Conservation (phyloP, 2,329 filamentous ascomycete genomes). For the Aspergillus luchuensis region DNA sequence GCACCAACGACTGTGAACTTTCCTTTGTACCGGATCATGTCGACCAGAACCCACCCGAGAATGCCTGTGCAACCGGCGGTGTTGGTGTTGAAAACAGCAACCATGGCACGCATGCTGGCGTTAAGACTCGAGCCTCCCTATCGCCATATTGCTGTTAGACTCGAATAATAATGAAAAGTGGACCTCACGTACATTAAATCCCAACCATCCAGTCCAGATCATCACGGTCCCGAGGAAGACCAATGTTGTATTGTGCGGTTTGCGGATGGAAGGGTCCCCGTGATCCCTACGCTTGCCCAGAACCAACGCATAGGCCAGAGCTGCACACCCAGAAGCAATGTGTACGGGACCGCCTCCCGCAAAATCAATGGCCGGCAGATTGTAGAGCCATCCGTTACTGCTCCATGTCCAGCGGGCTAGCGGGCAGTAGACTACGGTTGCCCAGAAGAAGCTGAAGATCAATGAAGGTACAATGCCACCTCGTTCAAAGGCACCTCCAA, state of each 20-base stretch:
- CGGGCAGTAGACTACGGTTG: constrained; percentile 71
- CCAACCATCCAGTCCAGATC: constrained; percentile 57
- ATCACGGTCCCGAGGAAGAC: constrained; percentile 67
- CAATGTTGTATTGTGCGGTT: constrained; percentile 72
- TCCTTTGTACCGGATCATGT: constrained; percentile 54
- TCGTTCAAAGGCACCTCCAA: constrained; percentile 65
- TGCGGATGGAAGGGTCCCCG: constrained; percentile 51
- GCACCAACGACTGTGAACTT: constrained; percentile 59
- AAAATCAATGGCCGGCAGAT: constrained; percentile 71
- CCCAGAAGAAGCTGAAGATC: constrained; percentile 72
- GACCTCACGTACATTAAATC: constrained; percentile 51
- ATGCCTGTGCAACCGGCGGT: constrained; percentile 57
- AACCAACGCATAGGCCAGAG: constrained; percentile 72
- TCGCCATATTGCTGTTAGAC: neutral
- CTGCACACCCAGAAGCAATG: constrained; percentile 70
- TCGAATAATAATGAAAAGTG: neutral
- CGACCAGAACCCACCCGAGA: constrained; percentile 57
- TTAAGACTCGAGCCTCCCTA: constrained; percentile 57
- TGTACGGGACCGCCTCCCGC: constrained; percentile 75
- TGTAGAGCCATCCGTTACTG: constrained; percentile 69
- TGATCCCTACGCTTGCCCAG: constrained; percentile 68
- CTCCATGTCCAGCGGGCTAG: constrained; percentile 81
- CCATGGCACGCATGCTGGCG: constrained; percentile 55
- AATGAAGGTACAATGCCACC: constrained; percentile 66
- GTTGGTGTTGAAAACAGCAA: constrained; percentile 61